Base-by-base conservation (phyloP, 1,139 yeast species). In the Candida sanyaensis region DNA sequence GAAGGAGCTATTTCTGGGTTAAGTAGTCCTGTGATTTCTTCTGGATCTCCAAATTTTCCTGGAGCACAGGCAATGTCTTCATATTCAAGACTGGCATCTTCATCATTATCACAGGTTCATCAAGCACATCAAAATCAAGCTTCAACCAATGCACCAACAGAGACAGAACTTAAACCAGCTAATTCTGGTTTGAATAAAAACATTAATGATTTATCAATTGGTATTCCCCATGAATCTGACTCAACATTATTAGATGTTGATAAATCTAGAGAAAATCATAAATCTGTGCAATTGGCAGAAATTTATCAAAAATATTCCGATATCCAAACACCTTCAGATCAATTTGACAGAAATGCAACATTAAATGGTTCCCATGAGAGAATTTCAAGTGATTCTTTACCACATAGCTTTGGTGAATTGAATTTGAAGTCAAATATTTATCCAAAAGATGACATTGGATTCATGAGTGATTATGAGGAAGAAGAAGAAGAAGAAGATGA, bases 1-100 rank as follows among this genome's bases (percentile, higher is more conserved):
- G 72, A 73, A 5, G 88, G 88, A 31, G 88, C 88, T 1, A 60
- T 82, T 2, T 73, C 65, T 46, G 71, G 85, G 1, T 76, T 68
- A 71, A 71, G 59, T 55, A 64, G 68, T 54, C 70, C 71, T 10
- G 42, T 46, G 23, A 49, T 58, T 42, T 52, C 59, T 23, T 36
- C 46, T 28, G 46, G 46, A 12, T 43, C 50, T 10, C 52, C 52
- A 33, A 44, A 48, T 32, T 30, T 41, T n/a, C 32, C 50, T 9
- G 37, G 45, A 28, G 27, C 45, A 6, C 32, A 26, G 37, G 21
- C 28, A 26, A 36, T 23, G 28, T 36, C 42, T 37, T 31, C 42
- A 12, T 12, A 38, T n/a, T 33, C 42, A 8, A 41, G 45, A 41
- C 43, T 44, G 33, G 37, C 43, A 4, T 37, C 50, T 11, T 47